Conservation (phyloP, 345 rosid genomes). For the Eutrema yunnanense region DNA sequence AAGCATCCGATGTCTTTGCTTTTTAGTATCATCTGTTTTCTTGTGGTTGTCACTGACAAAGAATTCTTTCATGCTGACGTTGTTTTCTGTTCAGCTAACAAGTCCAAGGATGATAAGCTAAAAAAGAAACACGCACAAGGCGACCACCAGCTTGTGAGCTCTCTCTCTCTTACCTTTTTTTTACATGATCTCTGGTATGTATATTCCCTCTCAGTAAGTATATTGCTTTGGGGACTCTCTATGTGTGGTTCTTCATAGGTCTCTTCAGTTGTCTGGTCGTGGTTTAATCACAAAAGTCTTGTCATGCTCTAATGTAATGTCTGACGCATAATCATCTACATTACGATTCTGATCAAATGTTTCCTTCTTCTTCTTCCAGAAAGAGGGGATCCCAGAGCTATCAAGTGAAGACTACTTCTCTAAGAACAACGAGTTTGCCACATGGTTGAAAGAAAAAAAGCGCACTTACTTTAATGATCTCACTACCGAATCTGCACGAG, state of each 20-base stretch:
- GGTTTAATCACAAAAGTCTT: not conserved
- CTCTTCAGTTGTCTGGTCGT: not conserved
- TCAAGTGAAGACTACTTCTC: conserved; percentile 77
- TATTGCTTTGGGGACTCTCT: not conserved
- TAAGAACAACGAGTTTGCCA: conserved; percentile 84
- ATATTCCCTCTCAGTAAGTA: not conserved
- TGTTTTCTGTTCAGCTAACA: conserved; percentile 56
- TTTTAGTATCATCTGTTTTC: not conserved
- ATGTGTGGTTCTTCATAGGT: not conserved
- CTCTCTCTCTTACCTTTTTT: not conserved
- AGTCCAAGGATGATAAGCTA: conserved; percentile 65
- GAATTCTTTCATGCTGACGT: conserved; percentile 15
- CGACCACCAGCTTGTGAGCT: conserved; percentile 41
- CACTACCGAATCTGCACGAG: conserved; percentile 67
- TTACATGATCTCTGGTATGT: not conserved
- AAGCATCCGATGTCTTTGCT: not conserved
- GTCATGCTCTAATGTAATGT: not conserved
- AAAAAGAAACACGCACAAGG: conserved; percentile 45
- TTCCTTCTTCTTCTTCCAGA: conserved; percentile 33
- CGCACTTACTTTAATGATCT: conserved; percentile 74
- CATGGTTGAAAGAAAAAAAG: conserved; percentile 87
- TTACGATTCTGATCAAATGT: not conserved
- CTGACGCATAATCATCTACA: not conserved
- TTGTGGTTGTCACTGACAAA: not conserved
- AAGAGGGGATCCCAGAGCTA: conserved; percentile 54